Evolutionary conservation across 768 basidiomycete species (phyloP).

Genomic region (Lactarius hatsudake): DNA sequence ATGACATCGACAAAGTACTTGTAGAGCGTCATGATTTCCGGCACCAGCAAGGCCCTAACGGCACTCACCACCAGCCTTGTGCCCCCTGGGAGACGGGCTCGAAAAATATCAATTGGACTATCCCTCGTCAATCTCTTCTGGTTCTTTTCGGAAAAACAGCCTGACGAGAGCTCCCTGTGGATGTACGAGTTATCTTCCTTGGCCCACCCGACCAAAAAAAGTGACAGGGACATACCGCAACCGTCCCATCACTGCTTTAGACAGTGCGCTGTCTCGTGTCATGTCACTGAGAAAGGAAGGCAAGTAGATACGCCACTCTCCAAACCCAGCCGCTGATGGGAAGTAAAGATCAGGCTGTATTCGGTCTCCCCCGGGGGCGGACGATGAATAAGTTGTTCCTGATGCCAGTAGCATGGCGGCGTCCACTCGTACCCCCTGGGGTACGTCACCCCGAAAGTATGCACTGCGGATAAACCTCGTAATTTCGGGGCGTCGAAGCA

Average conservation of each 20-base stretch:
- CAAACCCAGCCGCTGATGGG: constrained; percentile 7
- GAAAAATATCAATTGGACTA: constrained; percentile 22
- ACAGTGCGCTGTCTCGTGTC: background rate
- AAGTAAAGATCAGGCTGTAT: constrained; percentile 21
- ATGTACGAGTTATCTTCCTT: background rate
- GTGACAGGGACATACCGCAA: constrained; percentile 8
- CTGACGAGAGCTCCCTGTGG: constrained; percentile 21
- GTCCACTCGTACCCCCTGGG: background rate
- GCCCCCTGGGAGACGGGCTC: constrained; percentile 22
- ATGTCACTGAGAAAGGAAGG: background rate
- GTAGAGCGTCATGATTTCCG: background rate
- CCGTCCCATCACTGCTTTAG: background rate
- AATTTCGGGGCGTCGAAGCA: background rate
- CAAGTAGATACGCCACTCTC: constrained; percentile 16
- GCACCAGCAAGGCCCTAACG: background rate
- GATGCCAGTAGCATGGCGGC: background rate
- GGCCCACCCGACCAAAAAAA: background rate
- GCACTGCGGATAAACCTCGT: background rate
- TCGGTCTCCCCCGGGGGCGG: background rate
- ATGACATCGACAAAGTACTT: constrained; percentile 25
- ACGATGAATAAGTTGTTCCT: background rate
- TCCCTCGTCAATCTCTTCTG: constrained; percentile 20
- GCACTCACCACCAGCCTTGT: constrained; percentile 20
- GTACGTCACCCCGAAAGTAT: constrained; percentile 14
- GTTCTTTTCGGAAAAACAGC: constrained; percentile 21